These are phyloP conservation scores for Volvox africanus DNA, from an alignment of 139 green algal species.

Conservation along the genomic window DNA sequence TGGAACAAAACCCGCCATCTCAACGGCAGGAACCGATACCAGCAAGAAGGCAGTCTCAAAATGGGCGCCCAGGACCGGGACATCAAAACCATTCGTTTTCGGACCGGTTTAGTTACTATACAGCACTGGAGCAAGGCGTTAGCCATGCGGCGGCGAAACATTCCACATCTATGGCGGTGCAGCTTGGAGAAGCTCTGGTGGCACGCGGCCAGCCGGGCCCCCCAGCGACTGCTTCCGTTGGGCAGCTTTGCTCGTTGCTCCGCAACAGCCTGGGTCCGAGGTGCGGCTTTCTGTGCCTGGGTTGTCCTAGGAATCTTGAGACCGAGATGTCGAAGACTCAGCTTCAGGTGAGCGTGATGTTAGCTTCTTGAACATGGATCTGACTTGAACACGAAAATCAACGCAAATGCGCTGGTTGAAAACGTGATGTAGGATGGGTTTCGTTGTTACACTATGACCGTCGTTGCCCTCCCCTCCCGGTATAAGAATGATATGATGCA, in stretches of 20 bases:
- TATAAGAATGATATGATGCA: too few relatives aligned
- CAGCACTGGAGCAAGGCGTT: background rate
- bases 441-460: too few relatives aligned
- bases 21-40: background rate
- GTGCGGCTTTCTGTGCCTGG: slow-evolving; percentile 28
- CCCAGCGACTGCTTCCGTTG: background rate
- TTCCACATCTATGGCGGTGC: background rate
- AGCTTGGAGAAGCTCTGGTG: background rate
- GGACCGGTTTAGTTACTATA: background rate
- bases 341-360: background rate
- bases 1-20: background rate
- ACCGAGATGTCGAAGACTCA: background rate
- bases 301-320: background rate
- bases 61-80: background rate
- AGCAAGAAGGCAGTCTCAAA: background rate
- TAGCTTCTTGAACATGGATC: too few relatives aligned
- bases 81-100: background rate
- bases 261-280: background rate
- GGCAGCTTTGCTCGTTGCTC: background rate
- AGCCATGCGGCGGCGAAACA: background rate
- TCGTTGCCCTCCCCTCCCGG: too few relatives aligned
- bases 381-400: too few relatives aligned
- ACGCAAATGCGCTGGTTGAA: too few relatives aligned
- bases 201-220: background rate
- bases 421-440: too few relatives aligned